Conservation (phyloP, 257 asterid species). For the Plantago elongata region DNA sequence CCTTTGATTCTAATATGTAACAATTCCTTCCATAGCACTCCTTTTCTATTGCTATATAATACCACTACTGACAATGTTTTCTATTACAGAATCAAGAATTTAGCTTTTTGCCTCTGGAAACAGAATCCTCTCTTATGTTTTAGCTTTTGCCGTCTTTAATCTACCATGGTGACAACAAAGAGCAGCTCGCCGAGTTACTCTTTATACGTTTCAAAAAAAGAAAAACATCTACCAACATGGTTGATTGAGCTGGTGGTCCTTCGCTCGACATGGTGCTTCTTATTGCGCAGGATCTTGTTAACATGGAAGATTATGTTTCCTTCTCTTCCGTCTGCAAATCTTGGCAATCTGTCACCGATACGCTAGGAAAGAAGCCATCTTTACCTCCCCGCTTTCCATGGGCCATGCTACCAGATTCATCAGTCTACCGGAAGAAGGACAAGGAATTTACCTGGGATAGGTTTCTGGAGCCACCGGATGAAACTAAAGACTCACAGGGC, state of each 20-base stretch:
- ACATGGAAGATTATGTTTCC: neutral
- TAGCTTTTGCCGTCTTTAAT: no score
- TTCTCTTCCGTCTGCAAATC: neutral
- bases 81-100: no score
- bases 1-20: no score
- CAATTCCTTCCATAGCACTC: no score
- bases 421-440: neutral
- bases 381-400: slow-evolving; percentile 3
- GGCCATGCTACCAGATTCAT: slow-evolving; percentile 1
- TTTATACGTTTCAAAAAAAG: no score
- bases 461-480: neutral
- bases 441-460: neutral
- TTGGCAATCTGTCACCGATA: neutral
- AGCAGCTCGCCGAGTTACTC: no score
- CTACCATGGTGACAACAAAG: no score
- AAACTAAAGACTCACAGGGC: neutral
- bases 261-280: neutral
- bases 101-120: no score
- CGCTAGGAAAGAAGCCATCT: neutral
- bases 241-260: neutral
- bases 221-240: neutral
- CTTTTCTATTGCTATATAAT: no score
- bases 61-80: no score
- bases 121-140: no score
- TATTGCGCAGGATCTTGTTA: neutral